Conservation (phyloP, 2,329 filamentous ascomycete genomes). For the Sclerotiophoma versabilis region DNA sequence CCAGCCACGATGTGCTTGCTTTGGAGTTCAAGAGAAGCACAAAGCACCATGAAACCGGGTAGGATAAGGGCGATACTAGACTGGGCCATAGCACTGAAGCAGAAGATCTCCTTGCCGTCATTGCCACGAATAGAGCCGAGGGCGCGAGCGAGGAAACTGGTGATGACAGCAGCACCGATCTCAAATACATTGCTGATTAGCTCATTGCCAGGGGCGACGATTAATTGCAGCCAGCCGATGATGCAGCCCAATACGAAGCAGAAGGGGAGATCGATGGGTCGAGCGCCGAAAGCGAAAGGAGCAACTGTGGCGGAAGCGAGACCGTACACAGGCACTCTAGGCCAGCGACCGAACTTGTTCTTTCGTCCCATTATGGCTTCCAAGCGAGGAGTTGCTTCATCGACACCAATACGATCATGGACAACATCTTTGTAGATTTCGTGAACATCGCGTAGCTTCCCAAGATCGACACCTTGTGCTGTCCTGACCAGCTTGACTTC, state of each 20-base stretch:
- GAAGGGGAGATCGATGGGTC: constrained; percentile 79
- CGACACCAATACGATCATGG: constrained; percentile 75
- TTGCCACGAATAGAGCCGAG: constrained; percentile 55
- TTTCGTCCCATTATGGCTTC: constrained; percentile 67
- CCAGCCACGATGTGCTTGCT: constrained; percentile 58
- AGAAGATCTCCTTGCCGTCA: constrained; percentile 54
- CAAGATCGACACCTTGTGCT: constrained; percentile 73
- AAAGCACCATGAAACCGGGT: constrained; percentile 60
- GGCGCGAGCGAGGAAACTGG: constrained; percentile 58
- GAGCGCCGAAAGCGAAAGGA: constrained; percentile 79
- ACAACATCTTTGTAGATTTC: constrained; percentile 84
- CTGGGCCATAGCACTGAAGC: constrained; percentile 60
- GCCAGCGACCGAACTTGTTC: constrained; percentile 59
- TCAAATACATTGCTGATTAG: constrained; percentile 66
- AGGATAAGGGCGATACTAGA: constrained; percentile 59
- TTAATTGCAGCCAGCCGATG: constrained; percentile 76
- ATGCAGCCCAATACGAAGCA: constrained; percentile 78
- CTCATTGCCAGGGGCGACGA: constrained; percentile 75
- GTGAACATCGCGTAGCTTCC: constrained; percentile 75
- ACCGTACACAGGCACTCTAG: constrained; percentile 72
- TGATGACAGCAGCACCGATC: constrained; percentile 57
- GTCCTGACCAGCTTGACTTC: constrained; percentile 78
- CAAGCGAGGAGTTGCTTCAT: constrained; percentile 70
- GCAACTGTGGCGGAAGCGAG: constrained; percentile 78
- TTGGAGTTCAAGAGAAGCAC: constrained; percentile 58